Evolutionary conservation across 345 rosid species (phyloP).

Genomic region (Brassica carinata): DNA sequence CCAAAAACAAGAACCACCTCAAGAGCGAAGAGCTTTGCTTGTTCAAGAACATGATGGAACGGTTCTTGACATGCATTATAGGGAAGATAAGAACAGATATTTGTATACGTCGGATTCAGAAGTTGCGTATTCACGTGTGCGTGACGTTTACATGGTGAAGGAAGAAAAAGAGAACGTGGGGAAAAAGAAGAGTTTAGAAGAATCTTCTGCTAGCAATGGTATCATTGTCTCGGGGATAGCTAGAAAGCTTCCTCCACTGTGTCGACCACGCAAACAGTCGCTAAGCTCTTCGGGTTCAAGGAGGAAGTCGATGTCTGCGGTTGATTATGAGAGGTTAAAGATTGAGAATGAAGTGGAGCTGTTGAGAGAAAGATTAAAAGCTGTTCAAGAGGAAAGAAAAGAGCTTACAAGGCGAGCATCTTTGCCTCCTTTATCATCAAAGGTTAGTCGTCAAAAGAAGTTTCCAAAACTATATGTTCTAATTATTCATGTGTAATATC

Average conservation of each 20-base stretch:
- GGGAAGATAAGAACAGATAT: conserved; percentile 12
- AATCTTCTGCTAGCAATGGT: conserved; percentile 27
- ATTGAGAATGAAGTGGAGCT: conserved; percentile 71
- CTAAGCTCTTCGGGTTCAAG: conserved; percentile 39
- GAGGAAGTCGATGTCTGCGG: conserved; percentile 75
- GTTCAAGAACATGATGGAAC: conserved; percentile 50
- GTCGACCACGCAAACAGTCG: conserved; percentile 40
- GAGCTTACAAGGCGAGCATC: conserved; percentile 58
- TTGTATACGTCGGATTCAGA: conserved; percentile 40
- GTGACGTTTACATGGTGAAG: conserved; percentile 45
- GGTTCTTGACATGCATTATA: conserved; percentile 31
- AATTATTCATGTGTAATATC: background rate
- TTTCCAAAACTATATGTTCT: background rate
- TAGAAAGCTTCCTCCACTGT: conserved; percentile 46
- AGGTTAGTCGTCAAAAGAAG: conserved; percentile 43
- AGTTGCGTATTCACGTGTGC: conserved; percentile 28
- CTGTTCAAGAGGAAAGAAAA: conserved; percentile 62
- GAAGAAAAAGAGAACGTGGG: conserved; percentile 32
- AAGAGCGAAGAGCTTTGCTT: conserved; percentile 43
- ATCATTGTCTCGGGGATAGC: conserved; percentile 45
- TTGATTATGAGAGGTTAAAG: conserved; percentile 72
- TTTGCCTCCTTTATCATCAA: conserved; percentile 56
- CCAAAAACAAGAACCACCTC: conserved; percentile 15
- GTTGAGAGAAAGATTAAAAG: conserved; percentile 63
- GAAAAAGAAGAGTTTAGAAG: conserved; percentile 38